phyloP scores from a whole-genome alignment of 164 flowering plant genomes.

The Stephania yunnanensis region DNA sequence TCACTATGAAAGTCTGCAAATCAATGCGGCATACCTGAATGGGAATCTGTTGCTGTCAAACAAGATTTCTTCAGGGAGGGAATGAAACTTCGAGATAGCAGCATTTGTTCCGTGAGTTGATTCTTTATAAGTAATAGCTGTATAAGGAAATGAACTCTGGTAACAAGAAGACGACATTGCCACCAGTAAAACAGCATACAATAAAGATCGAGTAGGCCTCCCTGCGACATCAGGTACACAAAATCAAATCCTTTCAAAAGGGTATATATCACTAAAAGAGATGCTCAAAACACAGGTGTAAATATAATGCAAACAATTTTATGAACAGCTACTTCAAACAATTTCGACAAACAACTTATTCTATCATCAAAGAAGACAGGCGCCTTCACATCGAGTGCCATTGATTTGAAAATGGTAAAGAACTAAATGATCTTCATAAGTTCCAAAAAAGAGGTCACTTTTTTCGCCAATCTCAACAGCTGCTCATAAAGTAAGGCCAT shows the following conservation, averaged over 20 bases:
- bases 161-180: constrained; percentile 33
- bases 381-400: neutral
- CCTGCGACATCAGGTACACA: constrained; percentile 28
- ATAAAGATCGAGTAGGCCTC: constrained; percentile 25
- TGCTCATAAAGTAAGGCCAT: no score
- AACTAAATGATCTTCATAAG: neutral
- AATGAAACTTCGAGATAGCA: constrained; percentile 29
- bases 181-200: constrained; percentile 35
- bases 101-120: constrained; percentile 20
- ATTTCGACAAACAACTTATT: neutral
- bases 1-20: neutral
- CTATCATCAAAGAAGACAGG: neutral
- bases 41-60: constrained; percentile 33
- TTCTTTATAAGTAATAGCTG: constrained; percentile 16
- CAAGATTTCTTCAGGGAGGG: constrained; percentile 31
- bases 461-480: no score
- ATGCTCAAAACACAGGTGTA: neutral
- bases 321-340: neutral
- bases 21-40: constrained; percentile 35
- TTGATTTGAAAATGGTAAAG: neutral
- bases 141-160: constrained; percentile 20
- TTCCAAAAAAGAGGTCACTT: no score
- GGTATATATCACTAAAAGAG: neutral
- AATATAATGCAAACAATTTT: neutral
- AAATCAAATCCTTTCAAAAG: no score